Base-by-base conservation (phyloP, 495 filamentous ascomycete species). In the Rostrohypoxylon terebratum region DNA sequence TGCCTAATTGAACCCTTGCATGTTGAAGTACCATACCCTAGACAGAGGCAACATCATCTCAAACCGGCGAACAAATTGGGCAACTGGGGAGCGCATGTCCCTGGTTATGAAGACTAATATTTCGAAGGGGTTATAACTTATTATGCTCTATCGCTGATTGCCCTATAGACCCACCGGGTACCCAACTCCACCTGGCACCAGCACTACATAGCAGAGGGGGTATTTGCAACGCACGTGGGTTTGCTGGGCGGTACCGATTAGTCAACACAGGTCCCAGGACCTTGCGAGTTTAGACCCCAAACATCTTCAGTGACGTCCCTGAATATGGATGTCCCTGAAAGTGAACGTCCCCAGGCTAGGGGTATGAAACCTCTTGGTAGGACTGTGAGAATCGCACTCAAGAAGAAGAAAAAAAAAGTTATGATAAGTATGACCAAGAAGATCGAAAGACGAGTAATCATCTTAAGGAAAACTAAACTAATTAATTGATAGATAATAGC, bases 161-260 rank as follows among this genome's bases (percentile, higher is more conserved):
- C 25, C 44, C 34, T 57, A 51, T 38, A 42, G 18, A 8, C 7
- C 45, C 50, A 13, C 31, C 38, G 9, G 45, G 66, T 58, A 20
- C 11, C 33, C 50, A 20, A 38, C 58, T 50, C 23, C 47, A 21
- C 63, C 63, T n/a, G 69, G 45, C 51, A 59, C 62, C 62, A 66
- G n/a, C n/a, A n/a, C n/a, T n/a, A n/a, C n/a, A n/a, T n/a, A n/a
- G n/a, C n/a, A n/a, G n/a, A 38, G 8, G 48, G 7, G 7, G 28
- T 11, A 3, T 47, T 42, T 34, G 42, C 4, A 20, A 31, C 33
- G 23, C 14, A 59, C 20, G 59, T 63, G 66, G 48, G 25, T 28
- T 36, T 42, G n/a, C n/a, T 28, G 23, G 48, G 50, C 66, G 59
- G 48, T 69, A 48, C 31, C 20, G 31, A 50, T 44, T 59, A 70